These are phyloP conservation scores for Schizothecium vesticola DNA, from an alignment of 495 filamentous ascomycete genomes.

Conservation along the genomic window DNA sequence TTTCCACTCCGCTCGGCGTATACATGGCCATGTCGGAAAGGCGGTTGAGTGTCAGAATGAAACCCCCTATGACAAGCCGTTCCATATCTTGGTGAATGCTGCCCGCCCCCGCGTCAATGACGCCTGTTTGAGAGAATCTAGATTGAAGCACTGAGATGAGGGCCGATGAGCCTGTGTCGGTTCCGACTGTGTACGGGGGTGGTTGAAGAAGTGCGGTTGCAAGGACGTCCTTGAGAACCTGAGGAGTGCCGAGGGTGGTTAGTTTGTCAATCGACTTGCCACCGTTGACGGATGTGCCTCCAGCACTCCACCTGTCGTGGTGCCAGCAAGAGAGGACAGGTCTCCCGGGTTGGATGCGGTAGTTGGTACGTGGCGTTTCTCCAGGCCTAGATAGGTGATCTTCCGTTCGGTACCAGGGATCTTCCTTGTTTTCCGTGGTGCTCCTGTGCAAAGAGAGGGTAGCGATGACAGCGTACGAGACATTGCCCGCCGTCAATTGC, in stretches of 20 bases:
- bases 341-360: not conserved
- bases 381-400: no score
- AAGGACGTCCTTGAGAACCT: not conserved
- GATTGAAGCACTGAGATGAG: not conserved
- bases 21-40: not conserved
- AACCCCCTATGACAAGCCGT: not conserved
- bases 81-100: conserved; percentile 4
- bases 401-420: conserved; percentile 9
- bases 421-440: not conserved
- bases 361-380: no score
- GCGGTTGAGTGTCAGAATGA: conserved; percentile 4
- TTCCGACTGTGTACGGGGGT: not conserved
- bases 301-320: not conserved
- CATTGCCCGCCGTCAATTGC: not conserved
- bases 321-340: conserved; percentile 9
- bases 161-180: not conserved
- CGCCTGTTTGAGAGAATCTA: not conserved
- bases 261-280: not conserved
- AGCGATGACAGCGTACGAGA: conserved; percentile 1
- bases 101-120: not conserved
- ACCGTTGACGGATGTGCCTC: not conserved
- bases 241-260: not conserved
- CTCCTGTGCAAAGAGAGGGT: not conserved
- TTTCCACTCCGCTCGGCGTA: not conserved
- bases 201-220: not conserved